These are phyloP conservation scores for Colletotrichum endophyticum DNA, from an alignment of 2,329 filamentous ascomycete genomes.

Conservation along the genomic window DNA sequence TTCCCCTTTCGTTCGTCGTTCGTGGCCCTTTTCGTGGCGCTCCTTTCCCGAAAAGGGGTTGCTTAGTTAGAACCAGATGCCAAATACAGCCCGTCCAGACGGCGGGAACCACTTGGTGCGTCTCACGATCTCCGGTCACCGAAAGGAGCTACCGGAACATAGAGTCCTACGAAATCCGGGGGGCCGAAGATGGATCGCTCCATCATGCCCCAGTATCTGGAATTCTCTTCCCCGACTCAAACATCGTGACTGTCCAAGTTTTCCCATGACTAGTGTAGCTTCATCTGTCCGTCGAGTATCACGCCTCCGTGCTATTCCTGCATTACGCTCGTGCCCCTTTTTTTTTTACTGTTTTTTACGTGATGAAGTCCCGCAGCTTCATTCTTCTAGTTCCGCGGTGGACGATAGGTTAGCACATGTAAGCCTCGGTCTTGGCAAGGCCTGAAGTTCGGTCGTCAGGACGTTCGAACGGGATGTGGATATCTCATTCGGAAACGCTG, in stretches of 20 bases:
- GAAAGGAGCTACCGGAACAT: not conserved
- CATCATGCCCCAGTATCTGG: not conserved
- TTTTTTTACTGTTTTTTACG: not conserved
- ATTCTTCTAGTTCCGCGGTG: not conserved
- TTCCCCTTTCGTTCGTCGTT: not conserved
- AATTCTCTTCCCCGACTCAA: not conserved
- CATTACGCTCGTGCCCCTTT: not conserved
- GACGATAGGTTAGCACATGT: not conserved
- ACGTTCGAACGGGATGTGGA: not conserved
- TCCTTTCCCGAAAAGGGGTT: not conserved
- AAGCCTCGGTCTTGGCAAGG: constrained; percentile 7
- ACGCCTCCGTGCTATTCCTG: not conserved
- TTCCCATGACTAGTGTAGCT: not conserved
- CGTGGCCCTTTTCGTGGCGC: not conserved
- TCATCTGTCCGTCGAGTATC: not conserved
- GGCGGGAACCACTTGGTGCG: not conserved
- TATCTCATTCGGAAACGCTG: not conserved
- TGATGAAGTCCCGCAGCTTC: not conserved
- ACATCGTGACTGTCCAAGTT: not conserved
- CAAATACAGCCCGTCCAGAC: not conserved
- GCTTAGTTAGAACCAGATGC: not conserved
- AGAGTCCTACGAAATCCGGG: not conserved
- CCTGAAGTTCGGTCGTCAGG: constrained; percentile 5
- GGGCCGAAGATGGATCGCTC: not conserved
- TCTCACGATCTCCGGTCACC: constrained; percentile 7